A percentile compares a stretch with the other conserved stretches of the same genome.
Evolutionary conservation across 106 monocot species (phyloP).

Genomic region (Platanthera guangdongensis): DNA sequence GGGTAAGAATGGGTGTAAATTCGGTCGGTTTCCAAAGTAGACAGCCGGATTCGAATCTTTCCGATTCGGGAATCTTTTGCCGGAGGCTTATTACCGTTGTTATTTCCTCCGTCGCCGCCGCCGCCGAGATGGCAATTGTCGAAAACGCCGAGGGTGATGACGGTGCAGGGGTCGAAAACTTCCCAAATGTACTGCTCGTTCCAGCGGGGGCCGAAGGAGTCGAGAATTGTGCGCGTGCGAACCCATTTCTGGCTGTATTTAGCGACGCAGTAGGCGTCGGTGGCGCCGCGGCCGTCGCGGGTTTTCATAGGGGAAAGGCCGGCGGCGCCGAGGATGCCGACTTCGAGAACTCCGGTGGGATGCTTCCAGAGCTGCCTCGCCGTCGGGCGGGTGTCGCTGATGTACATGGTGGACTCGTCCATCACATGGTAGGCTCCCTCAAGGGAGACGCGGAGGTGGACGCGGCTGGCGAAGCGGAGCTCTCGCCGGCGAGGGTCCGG

Average conservation of each 20-base stretch:
- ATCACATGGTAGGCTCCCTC: conserved; percentile 69
- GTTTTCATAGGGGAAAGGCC: conserved; percentile 51
- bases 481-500: conserved; percentile 42
- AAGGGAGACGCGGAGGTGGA: conserved; percentile 52
- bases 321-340: conserved; percentile 48
- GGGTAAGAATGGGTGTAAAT: conserved; percentile 62
- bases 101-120: conserved; percentile 8
- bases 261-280: conserved; percentile 69
- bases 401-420: conserved; percentile 75
- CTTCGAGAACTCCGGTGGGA: conserved; percentile 50
- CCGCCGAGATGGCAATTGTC: conserved; percentile 58
- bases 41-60: conserved; percentile 51
- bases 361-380: conserved; percentile 64
- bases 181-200: conserved; percentile 82
- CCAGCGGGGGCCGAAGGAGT: conserved; percentile 47
- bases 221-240: conserved; percentile 53
- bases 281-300: conserved; percentile 35
- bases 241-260: conserved; percentile 79
- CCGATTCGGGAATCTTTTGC: conserved; percentile 40
- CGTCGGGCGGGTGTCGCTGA: conserved; percentile 57
- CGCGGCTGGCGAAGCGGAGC: conserved; percentile 45
- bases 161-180: conserved; percentile 60
- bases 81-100: conserved; percentile 3
- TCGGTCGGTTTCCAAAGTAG: conserved; percentile 51
- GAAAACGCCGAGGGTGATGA: conserved; percentile 62